A percentile compares a stretch with the other conserved stretches of the same genome.
Conservation (phyloP, 2,329 filamentous ascomycete genomes). For the Talaromyces rugulosus region DNA sequence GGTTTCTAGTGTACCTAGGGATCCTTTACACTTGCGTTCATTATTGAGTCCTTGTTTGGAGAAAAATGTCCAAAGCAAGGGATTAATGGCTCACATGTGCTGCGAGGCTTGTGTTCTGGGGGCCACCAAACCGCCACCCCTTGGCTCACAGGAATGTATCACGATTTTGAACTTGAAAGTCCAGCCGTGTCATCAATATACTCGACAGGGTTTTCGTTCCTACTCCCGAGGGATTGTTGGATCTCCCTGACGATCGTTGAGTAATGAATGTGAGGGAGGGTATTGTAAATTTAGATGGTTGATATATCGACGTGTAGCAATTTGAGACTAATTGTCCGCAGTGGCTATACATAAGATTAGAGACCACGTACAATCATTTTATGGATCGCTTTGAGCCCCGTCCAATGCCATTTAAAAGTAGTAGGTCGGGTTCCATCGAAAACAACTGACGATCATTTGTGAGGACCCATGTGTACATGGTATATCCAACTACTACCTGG, state of each 20-base stretch:
- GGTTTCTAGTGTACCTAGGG: too few species aligned
- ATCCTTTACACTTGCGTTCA: too few species aligned
- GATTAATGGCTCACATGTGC: background rate
- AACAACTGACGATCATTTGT: background rate
- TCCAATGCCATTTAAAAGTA: too few species aligned
- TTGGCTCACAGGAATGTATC: background rate
- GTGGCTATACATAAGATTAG: background rate
- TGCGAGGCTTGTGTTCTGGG: background rate
- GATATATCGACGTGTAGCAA: background rate
- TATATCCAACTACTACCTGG: background rate
- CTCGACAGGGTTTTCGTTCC: background rate
- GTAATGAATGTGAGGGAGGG: background rate
- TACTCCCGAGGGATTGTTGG: background rate
- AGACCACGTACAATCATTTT: background rate
- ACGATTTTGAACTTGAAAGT: background rate
- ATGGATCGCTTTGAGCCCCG: background rate
- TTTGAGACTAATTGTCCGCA: background rate
- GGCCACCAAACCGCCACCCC: background rate
- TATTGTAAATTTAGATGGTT: background rate
- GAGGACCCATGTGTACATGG: background rate
- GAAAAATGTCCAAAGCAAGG: background rate
- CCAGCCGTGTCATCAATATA: background rate
- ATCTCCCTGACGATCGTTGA: background rate
- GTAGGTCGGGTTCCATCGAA: background rate
- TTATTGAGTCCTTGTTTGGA: background rate